Evolutionary conservation across 768 basidiomycete genomes (phyloP).

Genomic region (Mycena vitilis): DNA sequence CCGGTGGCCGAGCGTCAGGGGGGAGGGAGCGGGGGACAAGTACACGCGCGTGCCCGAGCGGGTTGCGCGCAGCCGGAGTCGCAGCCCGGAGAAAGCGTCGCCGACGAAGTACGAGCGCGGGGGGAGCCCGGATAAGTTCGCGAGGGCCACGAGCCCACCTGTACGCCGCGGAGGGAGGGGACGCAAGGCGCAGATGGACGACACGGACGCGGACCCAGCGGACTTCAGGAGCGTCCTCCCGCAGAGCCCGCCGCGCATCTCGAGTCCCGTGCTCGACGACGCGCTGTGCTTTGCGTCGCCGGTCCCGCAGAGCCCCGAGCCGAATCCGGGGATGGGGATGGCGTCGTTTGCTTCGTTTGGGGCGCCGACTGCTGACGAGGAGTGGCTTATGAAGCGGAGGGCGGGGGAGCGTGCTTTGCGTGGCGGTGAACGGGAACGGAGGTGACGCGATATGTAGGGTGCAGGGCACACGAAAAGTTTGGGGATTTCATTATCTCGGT

Average conservation of each 20-base stretch:
- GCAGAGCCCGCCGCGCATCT: slow-evolving; percentile 15
- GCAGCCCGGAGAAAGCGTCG: slow-evolving; percentile 39
- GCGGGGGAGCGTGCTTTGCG: not conserved
- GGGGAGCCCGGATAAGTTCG: slow-evolving; percentile 16
- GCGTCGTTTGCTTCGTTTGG: slow-evolving; percentile 35
- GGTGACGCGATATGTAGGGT: too few species aligned
- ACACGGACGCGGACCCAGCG: not conserved
- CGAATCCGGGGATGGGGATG: slow-evolving; percentile 17
- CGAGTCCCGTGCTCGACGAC: slow-evolving; percentile 32
- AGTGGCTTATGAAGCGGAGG: not conserved
- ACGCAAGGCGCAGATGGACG: not conserved
- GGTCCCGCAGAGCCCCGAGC: slow-evolving; percentile 20
- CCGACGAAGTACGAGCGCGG: slow-evolving; percentile 20
- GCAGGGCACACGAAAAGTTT: too few species aligned
- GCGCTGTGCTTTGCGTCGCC: slow-evolving; percentile 33
- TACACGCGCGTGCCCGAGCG: slow-evolving; percentile 55
- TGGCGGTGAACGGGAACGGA: not conserved
- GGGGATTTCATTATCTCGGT: too few species aligned
- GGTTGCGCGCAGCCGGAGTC: slow-evolving; percentile 40
- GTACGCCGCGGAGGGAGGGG: slow-evolving; percentile 15
- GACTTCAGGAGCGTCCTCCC: not conserved
- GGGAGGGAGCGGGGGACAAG: slow-evolving; percentile 43
- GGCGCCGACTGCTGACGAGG: slow-evolving; percentile 1
- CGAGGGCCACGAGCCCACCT: slow-evolving; percentile 9
- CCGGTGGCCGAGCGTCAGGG: slow-evolving; percentile 34